Evolutionary conservation across 2,329 filamentous ascomycete species (phyloP).

Genomic region (Aspergillus tubingensis): DNA sequence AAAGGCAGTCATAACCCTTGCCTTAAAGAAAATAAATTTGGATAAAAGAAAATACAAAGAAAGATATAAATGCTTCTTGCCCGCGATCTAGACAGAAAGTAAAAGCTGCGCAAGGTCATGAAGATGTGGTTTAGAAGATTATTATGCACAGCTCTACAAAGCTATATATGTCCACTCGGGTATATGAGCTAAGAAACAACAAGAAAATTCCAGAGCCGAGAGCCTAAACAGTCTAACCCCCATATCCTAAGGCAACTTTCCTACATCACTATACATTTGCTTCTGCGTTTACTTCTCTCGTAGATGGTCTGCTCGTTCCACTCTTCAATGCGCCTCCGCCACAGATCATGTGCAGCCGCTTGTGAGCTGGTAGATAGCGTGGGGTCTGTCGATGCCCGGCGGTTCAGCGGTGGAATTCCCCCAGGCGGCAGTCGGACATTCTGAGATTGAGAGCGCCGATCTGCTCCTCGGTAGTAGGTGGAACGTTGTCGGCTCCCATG

Average conservation of each 20-base stretch:
- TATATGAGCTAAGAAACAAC: background rate
- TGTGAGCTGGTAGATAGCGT: slow-evolving; percentile 28
- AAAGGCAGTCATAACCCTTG: no score
- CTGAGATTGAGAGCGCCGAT: slow-evolving; percentile 23
- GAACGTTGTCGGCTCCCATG: slow-evolving; percentile 19
- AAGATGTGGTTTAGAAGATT: no score
- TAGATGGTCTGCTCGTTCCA: slow-evolving; percentile 43
- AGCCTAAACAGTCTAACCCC: background rate
- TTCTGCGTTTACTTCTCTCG: slow-evolving; percentile 37
- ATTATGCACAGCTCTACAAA: background rate
- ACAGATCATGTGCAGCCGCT: slow-evolving; percentile 35
- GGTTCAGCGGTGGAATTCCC: slow-evolving; percentile 19
- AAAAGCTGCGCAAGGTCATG: no score
- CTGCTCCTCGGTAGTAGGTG: slow-evolving; percentile 14
- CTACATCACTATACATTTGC: slow-evolving; percentile 44
- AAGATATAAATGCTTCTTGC: no score
- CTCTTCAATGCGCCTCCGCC: slow-evolving; percentile 42
- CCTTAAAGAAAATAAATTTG: no score
- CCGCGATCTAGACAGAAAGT: no score
- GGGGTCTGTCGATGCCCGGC: slow-evolving; percentile 38
- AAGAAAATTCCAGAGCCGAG: background rate
- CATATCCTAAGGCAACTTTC: background rate
- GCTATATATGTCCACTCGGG: background rate
- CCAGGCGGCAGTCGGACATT: slow-evolving; percentile 16
- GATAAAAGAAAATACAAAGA: no score